phyloP scores from a whole-genome alignment of 176 grass and related monocot genomes.

The Saccharum officinarum region DNA sequence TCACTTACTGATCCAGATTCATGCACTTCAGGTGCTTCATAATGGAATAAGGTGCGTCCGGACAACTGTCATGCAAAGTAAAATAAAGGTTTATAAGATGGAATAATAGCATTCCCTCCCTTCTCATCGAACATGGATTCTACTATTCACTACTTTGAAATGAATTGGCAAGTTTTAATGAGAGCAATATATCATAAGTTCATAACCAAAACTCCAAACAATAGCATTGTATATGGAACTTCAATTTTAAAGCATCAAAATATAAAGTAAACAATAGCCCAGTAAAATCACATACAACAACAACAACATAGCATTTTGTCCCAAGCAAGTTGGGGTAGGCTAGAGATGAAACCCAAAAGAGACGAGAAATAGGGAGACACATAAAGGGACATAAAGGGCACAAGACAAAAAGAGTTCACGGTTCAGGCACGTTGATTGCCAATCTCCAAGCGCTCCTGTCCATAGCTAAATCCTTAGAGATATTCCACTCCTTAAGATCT shows the following conservation, averaged over 20 bases:
- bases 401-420: no score
- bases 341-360: no score
- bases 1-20: conserved; percentile 79
- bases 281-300: neutral
- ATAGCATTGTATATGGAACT: neutral
- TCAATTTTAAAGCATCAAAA: neutral
- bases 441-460: no score
- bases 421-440: no score
- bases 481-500: no score
- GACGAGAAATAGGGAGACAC: no score
- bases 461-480: no score
- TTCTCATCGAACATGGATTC: conserved; percentile 8
- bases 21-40: conserved; percentile 90
- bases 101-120: neutral
- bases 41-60: conserved; percentile 58
- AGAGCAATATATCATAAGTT: neutral
- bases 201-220: neutral
- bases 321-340: no score
- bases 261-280: neutral
- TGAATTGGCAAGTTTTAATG: neutral
- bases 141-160: neutral
- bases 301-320: no score
- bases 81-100: conserved; percentile 6
- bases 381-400: no score
- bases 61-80: conserved; percentile 65